Evolutionary conservation across 75 land plant genomes (phyloP).

Genomic region (Pinus taeda): DNA sequence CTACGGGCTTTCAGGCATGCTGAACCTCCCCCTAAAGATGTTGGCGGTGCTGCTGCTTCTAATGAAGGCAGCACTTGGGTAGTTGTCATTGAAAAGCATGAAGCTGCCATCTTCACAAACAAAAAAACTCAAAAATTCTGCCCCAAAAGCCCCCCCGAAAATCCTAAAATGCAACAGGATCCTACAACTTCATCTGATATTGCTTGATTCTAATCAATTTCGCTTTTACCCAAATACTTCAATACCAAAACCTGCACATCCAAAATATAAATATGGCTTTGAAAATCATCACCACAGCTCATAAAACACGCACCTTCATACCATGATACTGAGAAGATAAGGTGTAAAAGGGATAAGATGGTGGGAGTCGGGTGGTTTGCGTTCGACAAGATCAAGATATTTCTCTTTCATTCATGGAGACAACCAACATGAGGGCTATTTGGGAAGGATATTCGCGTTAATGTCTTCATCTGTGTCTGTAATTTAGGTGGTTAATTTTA

Average conservation of each 20-base stretch:
- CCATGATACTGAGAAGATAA: background rate
- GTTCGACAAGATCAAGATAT: too few species aligned
- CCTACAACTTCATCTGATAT: background rate
- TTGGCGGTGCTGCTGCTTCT: background rate
- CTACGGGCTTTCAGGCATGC: background rate
- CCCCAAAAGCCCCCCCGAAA: background rate
- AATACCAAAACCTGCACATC: background rate
- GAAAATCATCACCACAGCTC: too few species aligned
- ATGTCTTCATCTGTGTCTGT: too few species aligned
- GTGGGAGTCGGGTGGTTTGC: background rate
- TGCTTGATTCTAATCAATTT: background rate
- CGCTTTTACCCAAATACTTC: background rate
- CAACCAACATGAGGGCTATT: too few species aligned
- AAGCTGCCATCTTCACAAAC: background rate
- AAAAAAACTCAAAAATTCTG: background rate
- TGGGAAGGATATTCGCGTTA: too few species aligned
- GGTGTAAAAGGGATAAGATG: background rate
- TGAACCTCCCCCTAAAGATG: background rate
- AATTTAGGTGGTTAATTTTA: too few species aligned
- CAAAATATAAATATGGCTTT: background rate
- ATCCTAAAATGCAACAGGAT: background rate
- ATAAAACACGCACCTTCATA: background rate
- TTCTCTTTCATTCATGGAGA: too few species aligned
- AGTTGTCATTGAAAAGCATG: constrained; percentile 3
- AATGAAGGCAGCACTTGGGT: constrained; percentile 2